phyloP scores from a whole-genome alignment of 176 grass and related monocot species.

The Avena atlantica region DNA sequence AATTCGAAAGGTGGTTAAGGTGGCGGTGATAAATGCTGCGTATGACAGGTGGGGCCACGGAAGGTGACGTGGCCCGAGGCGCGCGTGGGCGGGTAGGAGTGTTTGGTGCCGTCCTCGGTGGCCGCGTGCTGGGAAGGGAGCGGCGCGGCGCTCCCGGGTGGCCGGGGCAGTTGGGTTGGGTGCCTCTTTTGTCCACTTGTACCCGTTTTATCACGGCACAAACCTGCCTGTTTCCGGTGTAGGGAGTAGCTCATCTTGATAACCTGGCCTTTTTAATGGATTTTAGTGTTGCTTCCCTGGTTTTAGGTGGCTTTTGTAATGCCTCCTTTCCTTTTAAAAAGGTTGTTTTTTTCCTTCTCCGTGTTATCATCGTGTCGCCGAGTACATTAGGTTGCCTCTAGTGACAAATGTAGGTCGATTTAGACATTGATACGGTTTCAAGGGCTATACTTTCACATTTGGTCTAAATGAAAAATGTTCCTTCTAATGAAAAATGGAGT shows the following conservation, averaged over 20 bases:
- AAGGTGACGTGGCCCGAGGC: neutral
- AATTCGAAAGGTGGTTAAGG: neutral
- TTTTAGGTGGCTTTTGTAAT: neutral
- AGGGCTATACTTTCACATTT: no score
- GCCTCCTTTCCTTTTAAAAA: neutral
- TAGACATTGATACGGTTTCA: no score
- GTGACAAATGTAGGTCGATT: no score
- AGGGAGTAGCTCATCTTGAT: slow-evolving; percentile 26
- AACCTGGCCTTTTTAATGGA: slow-evolving; percentile 16
- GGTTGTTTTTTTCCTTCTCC: no score
- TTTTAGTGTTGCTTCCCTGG: slow-evolving; percentile 4
- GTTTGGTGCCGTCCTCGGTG: slow-evolving; percentile 35
- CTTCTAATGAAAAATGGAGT: no score
- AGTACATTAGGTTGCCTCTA: no score
- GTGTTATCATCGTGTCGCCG: no score
- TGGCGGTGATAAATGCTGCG: neutral
- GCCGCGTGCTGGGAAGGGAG: slow-evolving; percentile 42
- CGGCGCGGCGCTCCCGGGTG: neutral
- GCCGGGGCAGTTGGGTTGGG: slow-evolving; percentile 45
- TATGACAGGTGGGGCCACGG: neutral
- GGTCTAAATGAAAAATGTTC: no score
- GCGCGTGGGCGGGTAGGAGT: neutral
- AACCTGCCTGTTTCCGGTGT: neutral
- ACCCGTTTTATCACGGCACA: slow-evolving; percentile 13
- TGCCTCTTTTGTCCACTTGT: slow-evolving; percentile 43